Base-by-base conservation (phyloP, 352 stramenopile genomes). In the Globisporangium radiosum region DNA sequence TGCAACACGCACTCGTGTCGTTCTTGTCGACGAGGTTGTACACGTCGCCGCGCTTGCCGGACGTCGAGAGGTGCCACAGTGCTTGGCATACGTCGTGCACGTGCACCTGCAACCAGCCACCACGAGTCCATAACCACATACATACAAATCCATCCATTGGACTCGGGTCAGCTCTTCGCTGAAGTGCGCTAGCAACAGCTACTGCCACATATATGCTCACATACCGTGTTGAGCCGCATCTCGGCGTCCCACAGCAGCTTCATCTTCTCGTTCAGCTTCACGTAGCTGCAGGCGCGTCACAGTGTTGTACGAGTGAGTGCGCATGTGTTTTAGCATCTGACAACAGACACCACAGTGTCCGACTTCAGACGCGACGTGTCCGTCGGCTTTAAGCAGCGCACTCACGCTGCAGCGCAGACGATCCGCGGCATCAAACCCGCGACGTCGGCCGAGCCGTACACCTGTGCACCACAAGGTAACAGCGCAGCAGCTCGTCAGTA, bases 1-100 rank as follows among this genome's bases (percentile, higher is more conserved):
- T 33, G 25, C 25, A 33, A 33, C 40, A 69, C 78, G 58, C 67
- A 94, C 81, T 92, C 17, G 85, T 95, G 64, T 95, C 84, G 52
- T 85, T 91, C 64, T 88, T 88, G 64, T 95, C 85, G n/a, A 81
- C 80, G 39, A 95, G 54, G 47, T 95, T 95, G 73, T 88, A 95
- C 43, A 93, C 68, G 14, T 87, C 71, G n/a, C 77, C 72, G 50
- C 70, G 56, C 6, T 66, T 64, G 15, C 82, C 82, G 19, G 70
- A 65, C 39, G 64, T 77, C 17, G 80, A 82, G 17, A 94, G 47
- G 56, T 91, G 80, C 85, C 85, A 94, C 58, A 94, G 54, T 1
- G 85, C 85, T 53, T 84, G 72, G 43, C 79, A 88, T 5, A 94
- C 85, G 59, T 94, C 85, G 38, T 72, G 69, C 5, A 94, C 82